Conservation (phyloP, 495 filamentous ascomycete species). For the Penicillium steckii region DNA sequence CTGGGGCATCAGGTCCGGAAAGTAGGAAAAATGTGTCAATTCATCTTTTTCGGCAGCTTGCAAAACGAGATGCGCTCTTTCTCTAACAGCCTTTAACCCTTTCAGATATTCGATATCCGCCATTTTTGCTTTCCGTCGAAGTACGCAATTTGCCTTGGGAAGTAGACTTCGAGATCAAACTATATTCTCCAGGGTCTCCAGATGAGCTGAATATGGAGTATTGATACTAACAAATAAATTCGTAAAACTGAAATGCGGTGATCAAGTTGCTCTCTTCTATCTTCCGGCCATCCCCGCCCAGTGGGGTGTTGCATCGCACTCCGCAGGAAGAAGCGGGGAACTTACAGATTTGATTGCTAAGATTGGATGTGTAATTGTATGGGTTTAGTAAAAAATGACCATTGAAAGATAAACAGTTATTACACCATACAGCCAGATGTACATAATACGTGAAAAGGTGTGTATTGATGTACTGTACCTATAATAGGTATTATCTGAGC, state of each 20-base stretch:
- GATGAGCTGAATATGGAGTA: no score
- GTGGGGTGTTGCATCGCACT: neutral
- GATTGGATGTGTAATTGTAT: neutral
- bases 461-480: no score
- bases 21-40: conserved; percentile 36
- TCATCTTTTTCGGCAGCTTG: conserved; percentile 28
- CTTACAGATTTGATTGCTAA: neutral
- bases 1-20: conserved; percentile 23
- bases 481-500: no score
- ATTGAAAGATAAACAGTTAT: neutral
- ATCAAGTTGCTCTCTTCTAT: neutral
- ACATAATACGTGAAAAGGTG: no score
- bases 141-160: neutral
- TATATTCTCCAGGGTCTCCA: neutral
- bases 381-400: neutral
- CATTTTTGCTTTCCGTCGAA: neutral
- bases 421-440: no score
- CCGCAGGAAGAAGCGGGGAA: neutral
- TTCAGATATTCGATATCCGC: conserved; percentile 32
- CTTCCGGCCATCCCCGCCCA: neutral
- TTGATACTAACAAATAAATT: no score
- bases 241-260: no score
- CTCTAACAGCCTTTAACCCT: conserved; percentile 38
- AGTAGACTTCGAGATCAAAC: neutral
- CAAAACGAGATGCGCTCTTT: conserved; percentile 31